Evolutionary conservation across 306 rosid genomes (phyloP).

Genomic region (Fragaria ananassa): DNA sequence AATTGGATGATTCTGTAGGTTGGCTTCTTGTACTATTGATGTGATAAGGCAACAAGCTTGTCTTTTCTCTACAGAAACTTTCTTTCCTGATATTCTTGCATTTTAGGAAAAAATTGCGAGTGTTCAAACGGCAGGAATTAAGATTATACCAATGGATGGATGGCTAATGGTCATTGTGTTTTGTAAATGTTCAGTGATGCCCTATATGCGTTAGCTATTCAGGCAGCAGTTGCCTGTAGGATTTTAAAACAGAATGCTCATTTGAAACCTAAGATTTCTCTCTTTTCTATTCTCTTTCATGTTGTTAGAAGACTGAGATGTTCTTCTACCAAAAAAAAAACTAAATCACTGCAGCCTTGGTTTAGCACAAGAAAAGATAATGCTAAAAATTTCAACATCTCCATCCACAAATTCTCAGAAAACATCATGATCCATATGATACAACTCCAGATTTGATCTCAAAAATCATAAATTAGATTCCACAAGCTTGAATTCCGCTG

Average conservation of each 20-base stretch:
- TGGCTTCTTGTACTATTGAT: neutral
- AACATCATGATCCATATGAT: neutral
- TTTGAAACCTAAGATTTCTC: neutral
- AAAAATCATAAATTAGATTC: neutral
- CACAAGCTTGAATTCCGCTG: neutral
- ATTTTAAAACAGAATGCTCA: neutral
- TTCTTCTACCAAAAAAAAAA: neutral
- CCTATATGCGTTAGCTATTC: neutral
- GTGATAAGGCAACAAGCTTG: neutral
- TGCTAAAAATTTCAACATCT: neutral
- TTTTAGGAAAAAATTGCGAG: neutral
- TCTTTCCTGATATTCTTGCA: neutral
- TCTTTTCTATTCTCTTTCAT: neutral
- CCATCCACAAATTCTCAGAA: neutral
- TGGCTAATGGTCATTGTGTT: neutral
- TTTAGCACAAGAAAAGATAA: neutral
- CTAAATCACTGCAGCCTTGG: neutral
- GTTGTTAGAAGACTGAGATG: neutral
- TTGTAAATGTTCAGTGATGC: neutral
- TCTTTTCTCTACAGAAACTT: neutral
- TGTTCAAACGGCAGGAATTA: neutral
- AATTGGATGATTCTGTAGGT: neutral
- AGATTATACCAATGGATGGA: neutral
- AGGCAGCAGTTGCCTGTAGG: neutral
- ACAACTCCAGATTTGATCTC: neutral